Evolutionary conservation across 768 basidiomycete species (phyloP), one percentile per base, ranked within the genome.

Genomic region (Amanita subjunquillea): DNA sequence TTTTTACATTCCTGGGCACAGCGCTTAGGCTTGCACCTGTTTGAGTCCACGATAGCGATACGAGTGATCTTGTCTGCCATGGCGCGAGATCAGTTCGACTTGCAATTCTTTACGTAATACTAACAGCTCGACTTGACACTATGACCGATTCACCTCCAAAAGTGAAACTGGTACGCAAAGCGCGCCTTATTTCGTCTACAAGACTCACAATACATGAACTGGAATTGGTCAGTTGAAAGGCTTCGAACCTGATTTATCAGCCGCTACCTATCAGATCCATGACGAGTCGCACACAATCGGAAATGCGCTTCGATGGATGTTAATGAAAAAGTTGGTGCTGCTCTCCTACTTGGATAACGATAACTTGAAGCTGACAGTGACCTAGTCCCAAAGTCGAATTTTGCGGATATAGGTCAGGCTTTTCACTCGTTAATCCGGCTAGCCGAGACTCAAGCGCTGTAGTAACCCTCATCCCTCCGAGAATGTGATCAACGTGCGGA

Each of bases 1-100:
- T 97, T 95, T 78, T 95, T 98, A 72, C 96, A 99, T 71, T 98
- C 96, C 65, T 95, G 94, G 23, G 93, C 88, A 60, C 91, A 93
- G 70, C 90, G 76, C 69, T 99, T 98, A 17, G 96, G 96, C 66
- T 96, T 95, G 75, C 95, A 97, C 51, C 83, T 79, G 74, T 94
- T 92, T 7, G 86, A 60, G 66, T 92, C 88, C 58, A 91, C 89
- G 62, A 98, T 93, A 56, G 95, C 95, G 63, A 97, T 93, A 77
- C 96, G 86, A 50, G 96, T 99, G 61, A 97, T 93, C 69, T 94
- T 95, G 74, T 96, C 95, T 36, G 85, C 76, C 91, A 92, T 90
- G 48, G 56, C 49, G 53, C 12, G 17, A 32, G 23, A 30, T 37
- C 13, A 17, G 38, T 32, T 8, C 25, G 38, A 50, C 12, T 34